Conservation (phyloP, 176 grass and related monocot genomes). For the Dendrocalamus sinicus region DNA sequence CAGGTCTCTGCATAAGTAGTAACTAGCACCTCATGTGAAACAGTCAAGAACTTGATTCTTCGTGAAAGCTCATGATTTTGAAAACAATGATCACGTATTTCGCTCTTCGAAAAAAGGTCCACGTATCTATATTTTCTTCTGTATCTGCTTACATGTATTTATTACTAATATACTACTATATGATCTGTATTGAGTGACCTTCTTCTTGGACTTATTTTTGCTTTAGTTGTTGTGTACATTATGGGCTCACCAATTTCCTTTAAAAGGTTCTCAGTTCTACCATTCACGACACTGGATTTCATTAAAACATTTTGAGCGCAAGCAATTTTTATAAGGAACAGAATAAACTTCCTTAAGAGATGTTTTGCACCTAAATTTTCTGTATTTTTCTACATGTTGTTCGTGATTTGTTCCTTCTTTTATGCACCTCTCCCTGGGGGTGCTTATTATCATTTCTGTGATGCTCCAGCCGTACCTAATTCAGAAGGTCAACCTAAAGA, state of each 20-base stretch:
- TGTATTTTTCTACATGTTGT: neutral
- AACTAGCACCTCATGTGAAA: neutral
- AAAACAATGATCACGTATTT: neutral
- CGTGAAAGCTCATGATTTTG: neutral
- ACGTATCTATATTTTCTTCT: neutral
- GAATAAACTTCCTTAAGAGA: neutral
- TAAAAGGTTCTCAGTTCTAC: neutral
- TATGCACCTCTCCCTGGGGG: neutral
- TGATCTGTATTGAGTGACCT: neutral
- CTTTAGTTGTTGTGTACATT: slow-evolving; percentile 4
- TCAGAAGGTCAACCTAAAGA: slow-evolving; percentile 6
- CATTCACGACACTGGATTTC: neutral
- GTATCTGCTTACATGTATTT: neutral
- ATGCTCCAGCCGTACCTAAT: neutral
- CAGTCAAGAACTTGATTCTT: neutral
- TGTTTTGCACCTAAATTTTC: slow-evolving; percentile 25
- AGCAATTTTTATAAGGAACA: neutral
- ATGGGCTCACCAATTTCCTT: neutral
- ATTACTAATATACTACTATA: neutral
- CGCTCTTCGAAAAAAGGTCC: neutral
- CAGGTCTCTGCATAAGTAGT: neutral
- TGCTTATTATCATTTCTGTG: slow-evolving; percentile 24
- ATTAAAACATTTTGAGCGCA: neutral
- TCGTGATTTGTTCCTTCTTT: neutral
- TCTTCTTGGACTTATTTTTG: slow-evolving; percentile 4